Percentiles rank a stretch among this genome's conserved stretches.
Conservation (phyloP, 2,329 filamentous ascomycete genomes). For the Penicillium hesseltinei region DNA sequence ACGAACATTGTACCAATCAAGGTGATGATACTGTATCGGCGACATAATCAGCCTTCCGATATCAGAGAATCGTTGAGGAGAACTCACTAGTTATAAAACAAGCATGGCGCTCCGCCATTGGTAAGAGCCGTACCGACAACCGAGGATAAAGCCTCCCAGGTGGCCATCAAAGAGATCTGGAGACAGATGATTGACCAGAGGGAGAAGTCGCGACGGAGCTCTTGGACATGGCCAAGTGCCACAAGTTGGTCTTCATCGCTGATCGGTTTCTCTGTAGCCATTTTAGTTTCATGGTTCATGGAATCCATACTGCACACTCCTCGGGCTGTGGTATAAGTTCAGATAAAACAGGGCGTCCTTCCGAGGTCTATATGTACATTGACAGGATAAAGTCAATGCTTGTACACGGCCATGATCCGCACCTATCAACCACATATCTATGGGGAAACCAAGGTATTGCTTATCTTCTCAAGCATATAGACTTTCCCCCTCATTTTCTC, state of each 20-base stretch:
- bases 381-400: not conserved
- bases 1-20: constrained; percentile 43
- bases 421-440: not conserved
- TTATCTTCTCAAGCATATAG: not conserved
- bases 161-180: constrained; percentile 52
- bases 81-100: constrained; percentile 24
- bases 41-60: not conserved
- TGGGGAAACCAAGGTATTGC: not conserved
- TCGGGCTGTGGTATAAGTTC: not conserved
- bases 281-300: constrained; percentile 6
- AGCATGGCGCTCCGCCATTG: constrained; percentile 43
- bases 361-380: not conserved
- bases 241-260: constrained; percentile 25
- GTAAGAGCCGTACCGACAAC: constrained; percentile 46
- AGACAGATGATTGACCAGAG: constrained; percentile 46
- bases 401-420: not conserved
- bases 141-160: constrained; percentile 51
- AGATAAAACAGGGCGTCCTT: not conserved
- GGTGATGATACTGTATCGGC: constrained; percentile 38
- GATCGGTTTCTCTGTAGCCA: constrained; percentile 12
- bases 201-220: constrained; percentile 41
- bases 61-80: too few species aligned
- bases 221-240: constrained; percentile 24
- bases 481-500: not conserved
- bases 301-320: constrained; percentile 8